Base-by-base conservation (phyloP, 345 rosid genomes). In the Erucastrum elatum region DNA sequence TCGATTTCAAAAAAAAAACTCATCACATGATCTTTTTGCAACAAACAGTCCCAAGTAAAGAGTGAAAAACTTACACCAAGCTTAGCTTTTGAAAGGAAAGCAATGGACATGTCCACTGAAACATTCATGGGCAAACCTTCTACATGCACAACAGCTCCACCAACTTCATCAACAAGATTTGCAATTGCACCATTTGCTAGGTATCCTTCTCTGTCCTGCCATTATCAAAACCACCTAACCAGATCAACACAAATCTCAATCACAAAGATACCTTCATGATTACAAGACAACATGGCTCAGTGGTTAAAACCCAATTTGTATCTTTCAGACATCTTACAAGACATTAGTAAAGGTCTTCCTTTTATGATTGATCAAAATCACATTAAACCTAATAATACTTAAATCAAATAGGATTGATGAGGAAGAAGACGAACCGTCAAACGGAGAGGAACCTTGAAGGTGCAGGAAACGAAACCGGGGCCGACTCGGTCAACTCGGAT, bases 81-180 rank as follows among this genome's bases (percentile, higher is more conserved):
- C 84, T 85, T 90, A 29, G 96, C 93, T 66, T 79, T 62, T n/a
- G 87, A 87, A 16, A 93, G 89, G 74, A 90, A 87, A 0, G 93
- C 87, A 51, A 95, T 92, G 1, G 93, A 87, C 96, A 95, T 93
- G 83, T 91, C 94, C 27, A 93, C 99, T 0, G 99, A 93, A 39
- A 95, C 94, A 35, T 77, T 79, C 84, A 88, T 83, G 0, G 94
- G 94, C 39, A 86, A 82, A 70, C 93, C 93, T 70, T 87, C 90
- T 0, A 82, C 87, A 8, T 84, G 76, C 46, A 87, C 84, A 70
- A 87, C 89, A 12, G 94, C 84, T 30, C 87, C 89, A 39, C 98
- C 99, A 46, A 91, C 87, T 46, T 95, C 99, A 74, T 93, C 99
- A 33, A 95, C 90, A n/a, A 93, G 87, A 82, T 89, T 91, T 1